Evolutionary conservation across 2,329 filamentous ascomycete genomes (phyloP), one percentile per base, ranked within the genome.

Genomic region (Tolypocladium inflatum): DNA sequence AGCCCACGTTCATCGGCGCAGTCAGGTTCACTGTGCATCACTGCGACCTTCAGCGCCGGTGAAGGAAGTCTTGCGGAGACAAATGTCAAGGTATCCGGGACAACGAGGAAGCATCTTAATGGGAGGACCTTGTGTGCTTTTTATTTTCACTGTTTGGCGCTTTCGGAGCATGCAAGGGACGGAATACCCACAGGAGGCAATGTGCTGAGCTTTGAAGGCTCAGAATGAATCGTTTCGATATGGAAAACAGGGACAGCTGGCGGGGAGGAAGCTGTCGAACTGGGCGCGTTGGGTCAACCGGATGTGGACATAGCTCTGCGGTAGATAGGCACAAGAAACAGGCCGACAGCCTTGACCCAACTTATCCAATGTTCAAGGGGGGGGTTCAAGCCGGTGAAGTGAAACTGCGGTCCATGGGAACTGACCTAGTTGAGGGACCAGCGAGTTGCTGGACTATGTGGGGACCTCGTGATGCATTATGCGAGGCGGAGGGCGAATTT

Each of bases 81-180:
- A 10, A 26, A 9, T 51, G 19, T n/a, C 17, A n/a, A 33, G 8
- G 26, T 48, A 13, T 30, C 11, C 23, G 23, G 23, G 43, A 30
- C 26, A 26, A 35, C 35, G 30, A 11, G 21, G 30, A 11, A 33
- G 17, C 7, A n/a, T 15, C 3, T 10, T 30, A 50, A 33, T 41
- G 30, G 45, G 23, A 3, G 45, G 10, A 0, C 1, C 10, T 48
- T 33, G 11, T 26, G 13, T 50, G 41, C 41, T 33, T 38, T 48
- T 62, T 43, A 58, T 33, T 48, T 61, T 58, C 37, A 23, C 57
- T 35, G 41, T 55, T 55, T 13, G 42, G 54, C 54, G 54, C 54
- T 55, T 55, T 55, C 11, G 54, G 54, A 42, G 57, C 45, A 55
- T 4, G 9, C 48, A 41, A 21, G 54, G 23, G 78, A 79, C 64